Base-by-base conservation (phyloP, 345 rosid species). In the Sonneratia alba region DNA sequence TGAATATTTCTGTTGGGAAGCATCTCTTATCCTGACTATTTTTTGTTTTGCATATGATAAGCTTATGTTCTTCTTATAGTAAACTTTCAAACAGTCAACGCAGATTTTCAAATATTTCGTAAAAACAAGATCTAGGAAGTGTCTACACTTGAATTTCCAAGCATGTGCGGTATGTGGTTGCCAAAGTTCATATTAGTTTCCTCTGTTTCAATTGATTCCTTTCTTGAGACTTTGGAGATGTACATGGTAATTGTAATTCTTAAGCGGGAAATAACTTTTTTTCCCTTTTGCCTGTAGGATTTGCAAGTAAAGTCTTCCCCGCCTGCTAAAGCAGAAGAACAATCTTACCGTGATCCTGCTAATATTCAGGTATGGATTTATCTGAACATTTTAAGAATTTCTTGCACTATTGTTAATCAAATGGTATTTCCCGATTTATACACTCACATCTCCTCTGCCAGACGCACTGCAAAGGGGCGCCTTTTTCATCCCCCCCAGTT, bases 251-350 rank as follows among this genome's bases (percentile, higher is more conserved):
- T 62, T 11, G 66, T 4, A 27, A 34, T 15, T 62, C 1, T 10
- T 27, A 27, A 27, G 32, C 2, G n/a, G 0, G 15, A 3, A 18
- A 42, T 62, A 14, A 4, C 10, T 5, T 13, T 62, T 13, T 14
- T 69, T 48, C 19, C 48, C 1, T 38, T 45, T 14, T 14, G 12
- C 16, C 62, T 76, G 66, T 76, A 83, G 88, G 85, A 83, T 72
- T 74, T 85, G 75, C 83, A 83, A 70, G 85, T 81, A 5, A 83
- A 76, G 74, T 55, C 85, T 27, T 63, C 78, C 19, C 86, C 78
- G 2, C 68, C 79, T 70, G 74, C 51, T 6, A 80, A 70, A 36
- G 59, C 65, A 59, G 80, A 73, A 64, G 79, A 78, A 57, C 85
- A 72, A 63, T 48, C 79, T 14, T 34, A 66, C 69, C 36, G 69